These are phyloP conservation scores for Xylariales sp. DNA, from an alignment of 2,329 filamentous ascomycete genomes.

Conservation along the genomic window DNA sequence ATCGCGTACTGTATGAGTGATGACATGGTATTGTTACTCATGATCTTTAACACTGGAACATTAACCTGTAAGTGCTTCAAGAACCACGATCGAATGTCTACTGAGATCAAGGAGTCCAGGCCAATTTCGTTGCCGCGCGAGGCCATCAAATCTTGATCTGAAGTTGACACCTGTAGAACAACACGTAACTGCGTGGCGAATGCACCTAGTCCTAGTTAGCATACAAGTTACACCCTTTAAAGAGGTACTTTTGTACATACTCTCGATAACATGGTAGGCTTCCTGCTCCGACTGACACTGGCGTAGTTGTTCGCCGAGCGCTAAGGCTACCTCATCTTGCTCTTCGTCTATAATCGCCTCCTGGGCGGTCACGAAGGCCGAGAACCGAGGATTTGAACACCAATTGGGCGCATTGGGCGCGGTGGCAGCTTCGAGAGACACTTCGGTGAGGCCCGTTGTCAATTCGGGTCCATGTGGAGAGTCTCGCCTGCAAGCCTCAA, in stretches of 20 bases:
- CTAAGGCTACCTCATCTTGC: not conserved
- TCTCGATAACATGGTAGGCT: no score
- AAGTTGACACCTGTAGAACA: not conserved
- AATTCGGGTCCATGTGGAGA: not conserved
- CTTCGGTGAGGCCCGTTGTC: not conserved
- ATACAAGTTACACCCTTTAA: no score
- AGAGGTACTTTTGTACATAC: no score
- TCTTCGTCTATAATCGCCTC: conserved; percentile 3
- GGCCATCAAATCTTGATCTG: not conserved
- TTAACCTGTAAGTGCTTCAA: not conserved
- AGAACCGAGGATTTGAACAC: not conserved
- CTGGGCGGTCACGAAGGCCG: conserved; percentile 8
- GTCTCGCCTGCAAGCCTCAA: not conserved
- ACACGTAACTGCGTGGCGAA: not conserved
- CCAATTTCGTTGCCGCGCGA: not conserved
- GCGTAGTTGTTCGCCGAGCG: no score
- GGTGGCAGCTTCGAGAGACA: not conserved
- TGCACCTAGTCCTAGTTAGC: not conserved
- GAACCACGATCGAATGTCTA: not conserved
- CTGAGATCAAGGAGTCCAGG: not conserved
- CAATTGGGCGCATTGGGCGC: not conserved
- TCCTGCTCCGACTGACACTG: no score
- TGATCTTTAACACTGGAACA: not conserved
- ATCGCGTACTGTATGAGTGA: no score
- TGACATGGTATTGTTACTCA: not conserved